Percentiles rank a stretch among this genome's conserved stretches.
Conservation (phyloP, 345 rosid species). For the Salix brachista region DNA sequence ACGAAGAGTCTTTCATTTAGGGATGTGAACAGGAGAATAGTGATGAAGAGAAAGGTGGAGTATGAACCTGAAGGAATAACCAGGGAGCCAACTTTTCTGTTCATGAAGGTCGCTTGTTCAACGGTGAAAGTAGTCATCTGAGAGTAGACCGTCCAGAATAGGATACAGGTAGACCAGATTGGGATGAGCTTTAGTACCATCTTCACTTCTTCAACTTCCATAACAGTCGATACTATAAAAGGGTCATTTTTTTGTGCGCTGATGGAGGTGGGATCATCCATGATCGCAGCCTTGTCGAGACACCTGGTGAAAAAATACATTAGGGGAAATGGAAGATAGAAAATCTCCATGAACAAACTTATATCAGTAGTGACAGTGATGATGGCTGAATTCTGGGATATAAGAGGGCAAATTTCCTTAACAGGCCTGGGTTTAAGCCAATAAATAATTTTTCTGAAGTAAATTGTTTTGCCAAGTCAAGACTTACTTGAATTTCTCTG, state of each 20-base stretch:
- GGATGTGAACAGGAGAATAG: slow-evolving; percentile 81
- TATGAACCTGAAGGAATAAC: slow-evolving; percentile 60
- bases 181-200: slow-evolving; percentile 70
- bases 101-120: slow-evolving; percentile 77
- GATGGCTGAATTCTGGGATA: not conserved
- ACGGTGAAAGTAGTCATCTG: slow-evolving; percentile 91
- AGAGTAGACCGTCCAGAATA: slow-evolving; percentile 90
- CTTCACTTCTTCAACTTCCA: slow-evolving; percentile 84
- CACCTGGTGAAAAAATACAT: slow-evolving; percentile 31
- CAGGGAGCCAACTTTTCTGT: slow-evolving; percentile 52
- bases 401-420: not conserved
- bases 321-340: not conserved
- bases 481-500: slow-evolving; percentile 52
- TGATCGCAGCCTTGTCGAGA: slow-evolving; percentile 78
- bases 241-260: slow-evolving; percentile 36
- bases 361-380: not conserved
- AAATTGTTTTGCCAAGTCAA: not conserved
- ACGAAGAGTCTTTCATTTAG: slow-evolving; percentile 68
- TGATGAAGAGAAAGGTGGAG: slow-evolving; percentile 58
- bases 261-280: slow-evolving; percentile 22
- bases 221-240: slow-evolving; percentile 65
- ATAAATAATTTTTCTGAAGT: not conserved
- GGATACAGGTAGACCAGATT: slow-evolving; percentile 82
- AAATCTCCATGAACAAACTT: not conserved
- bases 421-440: not conserved